Conservation (phyloP, 768 basidiomycete genomes). For the Boletus subcaerulescens region DNA sequence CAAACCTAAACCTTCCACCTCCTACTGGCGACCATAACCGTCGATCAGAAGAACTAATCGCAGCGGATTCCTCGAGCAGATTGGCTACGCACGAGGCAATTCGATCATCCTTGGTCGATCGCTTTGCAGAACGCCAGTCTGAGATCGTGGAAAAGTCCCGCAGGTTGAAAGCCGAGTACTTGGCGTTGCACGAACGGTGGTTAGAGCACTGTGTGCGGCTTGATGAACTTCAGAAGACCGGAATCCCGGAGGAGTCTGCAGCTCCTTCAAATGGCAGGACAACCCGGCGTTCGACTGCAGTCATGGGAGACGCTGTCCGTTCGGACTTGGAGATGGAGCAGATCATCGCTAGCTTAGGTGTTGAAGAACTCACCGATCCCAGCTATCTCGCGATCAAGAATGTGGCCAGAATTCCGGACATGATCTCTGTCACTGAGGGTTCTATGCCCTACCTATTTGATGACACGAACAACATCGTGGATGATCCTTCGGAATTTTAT, state of each 20-base stretch:
- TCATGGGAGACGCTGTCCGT: constrained; percentile 82
- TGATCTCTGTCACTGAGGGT: constrained; percentile 69
- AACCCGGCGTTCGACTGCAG: constrained; percentile 69
- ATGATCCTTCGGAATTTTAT: constrained; percentile 76
- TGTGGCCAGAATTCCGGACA: constrained; percentile 86
- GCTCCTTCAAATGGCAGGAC: constrained; percentile 50
- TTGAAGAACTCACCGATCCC: constrained; percentile 91
- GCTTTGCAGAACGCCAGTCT: constrained; percentile 52
- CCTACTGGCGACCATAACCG: constrained; percentile 37
- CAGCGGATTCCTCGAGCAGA: constrained; percentile 34
- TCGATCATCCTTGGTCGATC: constrained; percentile 50
- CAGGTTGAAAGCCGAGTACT: constrained; percentile 63
- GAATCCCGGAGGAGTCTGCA: constrained; percentile 37
- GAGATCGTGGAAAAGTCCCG: constrained; percentile 52
- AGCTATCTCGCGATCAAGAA: constrained; percentile 83
- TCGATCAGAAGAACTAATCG: constrained; percentile 48
- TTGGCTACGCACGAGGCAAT: constrained; percentile 38
- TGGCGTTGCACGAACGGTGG: constrained; percentile 70
- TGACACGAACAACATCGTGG: constrained; percentile 81
- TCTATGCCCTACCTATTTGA: constrained; percentile 66
- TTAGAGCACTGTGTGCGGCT: constrained; percentile 63
- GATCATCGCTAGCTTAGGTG: constrained; percentile 91
- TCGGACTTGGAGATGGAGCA: constrained; percentile 97
- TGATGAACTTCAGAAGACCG: constrained; percentile 45
- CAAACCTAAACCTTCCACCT: constrained; percentile 29